A percentile compares a stretch with the other conserved stretches of the same genome.
phyloP scores from a whole-genome alignment of 352 stramenopile species.

The Phytophthora meadii region DNA sequence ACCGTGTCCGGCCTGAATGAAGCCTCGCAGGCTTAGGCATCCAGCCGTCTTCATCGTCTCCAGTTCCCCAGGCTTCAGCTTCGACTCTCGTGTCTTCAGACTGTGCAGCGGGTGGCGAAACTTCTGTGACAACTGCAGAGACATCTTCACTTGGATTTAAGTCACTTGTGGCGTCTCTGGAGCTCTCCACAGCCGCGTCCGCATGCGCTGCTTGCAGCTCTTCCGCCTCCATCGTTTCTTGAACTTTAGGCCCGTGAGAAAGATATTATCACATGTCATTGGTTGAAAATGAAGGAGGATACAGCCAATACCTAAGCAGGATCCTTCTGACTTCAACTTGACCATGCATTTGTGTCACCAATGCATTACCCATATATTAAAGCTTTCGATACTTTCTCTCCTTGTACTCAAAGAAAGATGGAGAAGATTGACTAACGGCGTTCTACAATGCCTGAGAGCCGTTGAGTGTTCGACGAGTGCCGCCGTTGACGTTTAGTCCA shows the following conservation, averaged over 20 bases:
- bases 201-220: slow-evolving; percentile 8
- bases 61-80: slow-evolving; percentile 21
- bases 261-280: slow-evolving; percentile 19
- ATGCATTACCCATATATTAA: slow-evolving; percentile 37
- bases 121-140: background rate
- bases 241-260: slow-evolving; percentile 10
- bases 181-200: slow-evolving; percentile 13
- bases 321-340: slow-evolving; percentile 16
- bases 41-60: slow-evolving; percentile 76
- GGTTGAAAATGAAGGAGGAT: slow-evolving; percentile 17
- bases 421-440: slow-evolving; percentile 9
- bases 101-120: background rate
- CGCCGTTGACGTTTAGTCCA: slow-evolving; percentile 36
- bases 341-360: background rate
- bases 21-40: slow-evolving; percentile 85
- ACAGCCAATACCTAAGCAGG: slow-evolving; percentile 8
- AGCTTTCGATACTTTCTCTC: slow-evolving; percentile 21
- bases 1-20: slow-evolving; percentile 79
- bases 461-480: slow-evolving; percentile 42
- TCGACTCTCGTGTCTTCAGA: slow-evolving; percentile 8
- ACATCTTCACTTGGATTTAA: background rate
- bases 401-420: too few species aligned
- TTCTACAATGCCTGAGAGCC: slow-evolving; percentile 35
- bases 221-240: slow-evolving; percentile 25
- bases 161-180: slow-evolving; percentile 3